Evolutionary conservation across 2,329 filamentous ascomycete species (phyloP).

Genomic region (Hypoxylon sp.): DNA sequence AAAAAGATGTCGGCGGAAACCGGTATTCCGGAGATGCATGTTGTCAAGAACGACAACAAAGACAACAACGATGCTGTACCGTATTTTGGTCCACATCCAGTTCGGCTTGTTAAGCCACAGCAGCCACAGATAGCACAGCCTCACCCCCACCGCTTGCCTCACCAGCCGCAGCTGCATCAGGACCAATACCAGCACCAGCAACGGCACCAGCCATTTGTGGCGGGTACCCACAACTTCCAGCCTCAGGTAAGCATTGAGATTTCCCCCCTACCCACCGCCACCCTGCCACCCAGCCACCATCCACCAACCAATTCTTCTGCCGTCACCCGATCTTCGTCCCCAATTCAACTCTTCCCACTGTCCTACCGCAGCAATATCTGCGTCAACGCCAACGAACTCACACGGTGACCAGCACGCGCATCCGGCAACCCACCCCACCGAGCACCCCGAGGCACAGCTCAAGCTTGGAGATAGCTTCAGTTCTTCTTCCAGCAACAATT

Average conservation of each 20-base stretch:
- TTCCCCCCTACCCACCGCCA: background rate
- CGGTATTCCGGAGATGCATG: background rate
- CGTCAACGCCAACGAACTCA: conserved; percentile 37
- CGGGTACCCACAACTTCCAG: background rate
- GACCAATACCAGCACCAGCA: background rate
- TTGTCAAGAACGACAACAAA: background rate
- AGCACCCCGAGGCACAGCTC: conserved; percentile 19
- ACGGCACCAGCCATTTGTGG: background rate
- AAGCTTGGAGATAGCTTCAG: conserved; percentile 26
- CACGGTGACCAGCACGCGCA: conserved; percentile 39
- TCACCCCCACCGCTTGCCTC: background rate
- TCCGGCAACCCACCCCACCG: conserved; percentile 35
- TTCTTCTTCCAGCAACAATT: background rate
- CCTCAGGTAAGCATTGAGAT: conserved; percentile 22
- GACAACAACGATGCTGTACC: background rate
- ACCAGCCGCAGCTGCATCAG: background rate
- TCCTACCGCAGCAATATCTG: conserved; percentile 33
- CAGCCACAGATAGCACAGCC: conserved; percentile 1
- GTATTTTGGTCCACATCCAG: background rate
- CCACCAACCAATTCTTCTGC: conserved; percentile 28
- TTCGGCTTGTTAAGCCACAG: no score
- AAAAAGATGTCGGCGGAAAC: background rate
- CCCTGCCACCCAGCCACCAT: conserved; percentile 11
- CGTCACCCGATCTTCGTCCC: conserved; percentile 28
- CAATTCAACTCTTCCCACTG: conserved; percentile 36